phyloP scores from a whole-genome alignment of 176 grass and related monocot species.

The Poa pratensis region DNA sequence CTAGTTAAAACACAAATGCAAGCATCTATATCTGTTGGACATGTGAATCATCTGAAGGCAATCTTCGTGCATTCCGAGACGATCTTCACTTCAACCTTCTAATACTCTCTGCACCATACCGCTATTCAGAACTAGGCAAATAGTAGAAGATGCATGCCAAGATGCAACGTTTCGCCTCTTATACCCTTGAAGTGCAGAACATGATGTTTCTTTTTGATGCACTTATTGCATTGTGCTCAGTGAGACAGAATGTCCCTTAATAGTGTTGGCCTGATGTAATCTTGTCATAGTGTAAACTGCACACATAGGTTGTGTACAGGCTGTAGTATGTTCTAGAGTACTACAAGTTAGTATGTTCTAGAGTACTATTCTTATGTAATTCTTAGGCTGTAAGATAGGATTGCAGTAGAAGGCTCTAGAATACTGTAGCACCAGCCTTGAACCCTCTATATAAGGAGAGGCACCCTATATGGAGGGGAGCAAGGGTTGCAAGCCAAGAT shows the following conservation, averaged over 20 bases:
- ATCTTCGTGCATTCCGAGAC: background rate
- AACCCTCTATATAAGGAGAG: no score
- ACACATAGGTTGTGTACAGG: no score
- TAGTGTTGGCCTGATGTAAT: background rate
- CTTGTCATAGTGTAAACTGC: no score
- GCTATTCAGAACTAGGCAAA: background rate
- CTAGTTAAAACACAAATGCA: background rate
- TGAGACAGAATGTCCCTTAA: background rate
- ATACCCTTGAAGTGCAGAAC: background rate
- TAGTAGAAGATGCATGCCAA: constrained; percentile 12
- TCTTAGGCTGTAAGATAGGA: no score
- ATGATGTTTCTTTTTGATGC: background rate
- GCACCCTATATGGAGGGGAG: no score
- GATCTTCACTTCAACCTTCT: constrained; percentile 12
- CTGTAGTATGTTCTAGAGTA: no score
- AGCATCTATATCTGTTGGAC: background rate
- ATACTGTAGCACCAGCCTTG: no score
- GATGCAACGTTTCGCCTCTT: constrained; percentile 13
- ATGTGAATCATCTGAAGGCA: constrained; percentile 29
- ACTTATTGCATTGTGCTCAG: background rate
- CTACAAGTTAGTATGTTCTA: no score
- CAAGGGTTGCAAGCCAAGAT: no score
- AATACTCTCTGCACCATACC: background rate
- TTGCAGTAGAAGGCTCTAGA: no score
- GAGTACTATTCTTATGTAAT: no score